Base-by-base conservation (phyloP, 2,329 filamentous ascomycete species). In the Geosmithia putterillii region DNA sequence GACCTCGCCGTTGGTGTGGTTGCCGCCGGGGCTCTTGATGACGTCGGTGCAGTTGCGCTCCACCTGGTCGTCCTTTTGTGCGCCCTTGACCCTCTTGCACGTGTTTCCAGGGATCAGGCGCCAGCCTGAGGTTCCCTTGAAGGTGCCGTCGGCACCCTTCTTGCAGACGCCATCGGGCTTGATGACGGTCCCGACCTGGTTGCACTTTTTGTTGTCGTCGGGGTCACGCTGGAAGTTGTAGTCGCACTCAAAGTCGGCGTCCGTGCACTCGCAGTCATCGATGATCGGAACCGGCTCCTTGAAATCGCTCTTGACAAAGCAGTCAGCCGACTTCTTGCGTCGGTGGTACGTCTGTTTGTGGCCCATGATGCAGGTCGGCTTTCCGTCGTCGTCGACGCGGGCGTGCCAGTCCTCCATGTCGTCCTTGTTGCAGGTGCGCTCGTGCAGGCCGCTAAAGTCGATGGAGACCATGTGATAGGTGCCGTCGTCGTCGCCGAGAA, bases 401-500 rank as follows among this genome's bases (percentile, higher is more conserved):
- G 92, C 92, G 50, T 79, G 78, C 92, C 92, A 98, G 43, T 82
- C 74, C 56, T 95, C 88, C 62, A 95, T 83, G 52, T 94, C 86
- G 32, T 76, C 69, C 35, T 82, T 73, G 43, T 72, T 74, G 64
- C 94, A 98, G 46, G 85, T 85, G 25, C 76, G 71, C 61, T 92
- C 82, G 51, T 94, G 79, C 47, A 96, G 69, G 9, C 77, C 83
- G 9, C 78, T 76, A 53, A 98, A 98, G 58, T 96, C 84, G 45
- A 98, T 73, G 22, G 84, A 74, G 51, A 90, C 78, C 44, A 89
- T 70, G 46, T 80, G 69, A 55, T 74, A 80, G 45, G 74, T 62
- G 10, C 70, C 65, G 18, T 71, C 66, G 42, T 69, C 65, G 20
- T 75, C 69, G 54, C 79, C 89, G 44, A 88, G 71, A 21, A 96